Evolutionary conservation across 2,329 filamentous ascomycete species (phyloP).

Genomic region (Paecilomyces sp.): DNA sequence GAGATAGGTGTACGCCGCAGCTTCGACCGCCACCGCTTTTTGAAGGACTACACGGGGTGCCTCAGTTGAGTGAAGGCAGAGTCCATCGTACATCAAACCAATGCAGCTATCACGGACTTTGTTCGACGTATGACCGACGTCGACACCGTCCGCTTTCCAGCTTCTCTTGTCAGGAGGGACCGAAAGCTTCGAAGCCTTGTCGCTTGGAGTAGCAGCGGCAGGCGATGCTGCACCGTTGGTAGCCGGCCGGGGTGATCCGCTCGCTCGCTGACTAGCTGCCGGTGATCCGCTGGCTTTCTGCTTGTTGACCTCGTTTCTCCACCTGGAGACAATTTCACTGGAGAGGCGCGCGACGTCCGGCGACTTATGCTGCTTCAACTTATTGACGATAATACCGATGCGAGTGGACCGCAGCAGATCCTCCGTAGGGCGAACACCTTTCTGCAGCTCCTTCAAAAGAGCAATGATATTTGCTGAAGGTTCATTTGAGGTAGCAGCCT

Average conservation of each 20-base stretch:
- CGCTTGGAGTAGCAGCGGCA: slow-evolving; percentile 35
- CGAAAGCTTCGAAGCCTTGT: slow-evolving; percentile 47
- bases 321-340: slow-evolving; percentile 72
- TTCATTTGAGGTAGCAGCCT: slow-evolving; percentile 69
- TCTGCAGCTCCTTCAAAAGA: slow-evolving; percentile 71
- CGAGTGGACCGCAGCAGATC: slow-evolving; percentile 86
- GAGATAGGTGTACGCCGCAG: slow-evolving; percentile 63
- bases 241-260: slow-evolving; percentile 37
- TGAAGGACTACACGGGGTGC: slow-evolving; percentile 59
- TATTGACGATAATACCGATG: slow-evolving; percentile 84
- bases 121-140: slow-evolving; percentile 67
- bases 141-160: slow-evolving; percentile 73
- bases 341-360: slow-evolving; percentile 65
- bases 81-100: slow-evolving; percentile 86
- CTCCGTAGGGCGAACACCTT: slow-evolving; percentile 75
- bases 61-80: slow-evolving; percentile 61
- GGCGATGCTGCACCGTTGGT: slow-evolving; percentile 51
- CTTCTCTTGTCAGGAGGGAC: slow-evolving; percentile 68
- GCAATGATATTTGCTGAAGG: slow-evolving; percentile 63
- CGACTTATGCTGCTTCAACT: slow-evolving; percentile 73
- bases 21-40: slow-evolving; percentile 65
- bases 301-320: slow-evolving; percentile 41
- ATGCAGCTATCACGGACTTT: slow-evolving; percentile 74
- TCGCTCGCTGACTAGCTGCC: slow-evolving; percentile 30
- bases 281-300: slow-evolving; percentile 37